phyloP scores from a whole-genome alignment of 176 grass and related monocot species.

The Zoysia pacifica region DNA sequence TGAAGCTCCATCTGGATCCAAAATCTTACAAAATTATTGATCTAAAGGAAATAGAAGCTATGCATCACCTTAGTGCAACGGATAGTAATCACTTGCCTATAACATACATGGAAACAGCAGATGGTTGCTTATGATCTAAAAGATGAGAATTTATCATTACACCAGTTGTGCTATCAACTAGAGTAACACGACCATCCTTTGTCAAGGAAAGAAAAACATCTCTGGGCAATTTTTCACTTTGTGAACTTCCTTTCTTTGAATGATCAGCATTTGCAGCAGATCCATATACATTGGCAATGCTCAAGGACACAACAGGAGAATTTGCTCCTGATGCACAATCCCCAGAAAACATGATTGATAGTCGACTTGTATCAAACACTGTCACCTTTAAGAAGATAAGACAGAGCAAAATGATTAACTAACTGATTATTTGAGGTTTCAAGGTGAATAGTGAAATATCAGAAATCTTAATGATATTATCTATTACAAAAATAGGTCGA shows the following conservation, averaged over 20 bases:
- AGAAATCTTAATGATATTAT: slow-evolving; percentile 28
- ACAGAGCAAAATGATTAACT: slow-evolving; percentile 34
- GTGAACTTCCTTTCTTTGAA: slow-evolving; percentile 39
- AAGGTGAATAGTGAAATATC: slow-evolving; percentile 18
- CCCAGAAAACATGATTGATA: slow-evolving; percentile 62
- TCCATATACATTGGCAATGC: slow-evolving; percentile 26
- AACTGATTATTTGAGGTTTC: slow-evolving; percentile 34
- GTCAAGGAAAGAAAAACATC: slow-evolving; percentile 71
- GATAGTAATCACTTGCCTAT: slow-evolving; percentile 77
- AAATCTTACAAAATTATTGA: slow-evolving; percentile 39
- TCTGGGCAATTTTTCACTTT: slow-evolving; percentile 40
- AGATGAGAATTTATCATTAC: slow-evolving; percentile 49
- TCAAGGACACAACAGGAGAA: slow-evolving; percentile 66
- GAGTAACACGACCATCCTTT: slow-evolving; percentile 63
- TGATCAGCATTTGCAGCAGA: slow-evolving; percentile 40
- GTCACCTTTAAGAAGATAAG: slow-evolving; percentile 64
- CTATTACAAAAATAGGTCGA: not conserved
- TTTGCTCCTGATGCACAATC: slow-evolving; percentile 73
- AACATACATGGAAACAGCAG: slow-evolving; percentile 77
- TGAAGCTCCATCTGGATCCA: slow-evolving; percentile 48
- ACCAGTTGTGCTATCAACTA: slow-evolving; percentile 59
- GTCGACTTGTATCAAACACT: slow-evolving; percentile 67
- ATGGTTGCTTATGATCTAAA: slow-evolving; percentile 60
- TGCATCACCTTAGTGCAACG: slow-evolving; percentile 15
- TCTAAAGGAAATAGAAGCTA: slow-evolving; percentile 25